Evolutionary conservation across 2,329 filamentous ascomycete species (phyloP), one percentile per base, ranked within the genome.

Genomic region (Fusarium sp.): DNA sequence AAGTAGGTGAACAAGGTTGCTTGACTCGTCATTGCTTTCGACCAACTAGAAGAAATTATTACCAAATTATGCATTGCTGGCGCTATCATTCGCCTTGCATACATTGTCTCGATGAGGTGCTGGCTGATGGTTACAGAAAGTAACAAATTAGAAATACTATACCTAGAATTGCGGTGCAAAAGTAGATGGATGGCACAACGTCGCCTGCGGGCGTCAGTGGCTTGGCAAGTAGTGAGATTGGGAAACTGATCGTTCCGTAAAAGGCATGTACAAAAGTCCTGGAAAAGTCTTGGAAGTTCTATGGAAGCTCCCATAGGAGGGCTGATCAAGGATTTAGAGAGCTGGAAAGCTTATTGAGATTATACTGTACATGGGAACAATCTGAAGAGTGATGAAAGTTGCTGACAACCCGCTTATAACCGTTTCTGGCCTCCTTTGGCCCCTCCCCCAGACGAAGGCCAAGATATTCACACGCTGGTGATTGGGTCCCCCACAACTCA

Each of bases 381-480:
- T 46, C 42, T 54, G 44, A 47, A 31, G 23, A 47, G 31, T 45
- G 44, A 56, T 34, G 51, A 38, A 51, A 56, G 41, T 59, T 36
- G 44, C 26, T 44, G 49, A 23, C 62, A 59, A 16, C 23, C 65
- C 68, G 61, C 34, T 45, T 38, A 54, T 71, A 71, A 30, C 68
- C 69, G 61, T 53, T 28, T 23, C 40, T 71, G 53, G 28, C 64
- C 64, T 62, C 18, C 9, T 59, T 46, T 37, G 44, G 55, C 54
- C 53, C 69, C 69, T 72, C 59, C 69, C 69, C 69, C 69, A 59
- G 69, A 71, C 55, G 1, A 64, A 49, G 55, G 62, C 62, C 62
- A 71, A 72, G 66, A 56, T 44, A 23, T 18, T 26, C 30, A 50
- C 30, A 52, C 31, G 58, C 15, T 63, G 62, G 37, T 59, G 45